Conservation (phyloP, 257 asterid species). For the Nicotiana attenuata region DNA sequence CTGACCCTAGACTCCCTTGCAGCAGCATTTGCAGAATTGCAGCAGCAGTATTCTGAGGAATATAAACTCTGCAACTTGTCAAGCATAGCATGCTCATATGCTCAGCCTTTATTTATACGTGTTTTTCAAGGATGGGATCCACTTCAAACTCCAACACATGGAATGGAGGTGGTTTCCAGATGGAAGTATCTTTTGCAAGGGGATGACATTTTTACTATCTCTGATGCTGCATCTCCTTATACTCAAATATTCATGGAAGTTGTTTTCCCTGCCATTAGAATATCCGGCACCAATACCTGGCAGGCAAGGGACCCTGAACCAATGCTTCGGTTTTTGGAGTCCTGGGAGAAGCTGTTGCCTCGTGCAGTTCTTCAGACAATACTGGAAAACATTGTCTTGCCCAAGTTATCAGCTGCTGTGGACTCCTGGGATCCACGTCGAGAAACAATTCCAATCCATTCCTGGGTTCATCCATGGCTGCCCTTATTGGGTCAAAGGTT, state of each 20-base stretch:
- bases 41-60: conserved; percentile 46
- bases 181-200: conserved; percentile 60
- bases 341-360: conserved; percentile 61
- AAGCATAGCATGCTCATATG: conserved; percentile 69
- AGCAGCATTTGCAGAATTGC: conserved; percentile 51
- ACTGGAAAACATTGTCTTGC: conserved; percentile 42
- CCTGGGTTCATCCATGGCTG: conserved; percentile 76
- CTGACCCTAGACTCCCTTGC: conserved; percentile 63
- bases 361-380: conserved; percentile 43
- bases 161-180: conserved; percentile 35
- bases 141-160: conserved; percentile 60
- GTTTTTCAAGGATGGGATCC: conserved; percentile 76
- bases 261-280: conserved; percentile 67
- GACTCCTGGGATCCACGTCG: conserved; percentile 70
- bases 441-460: conserved; percentile 56
- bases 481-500: conserved; percentile 52
- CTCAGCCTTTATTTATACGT: conserved; percentile 59
- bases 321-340: conserved; percentile 54
- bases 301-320: conserved; percentile 66
- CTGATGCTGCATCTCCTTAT: conserved; percentile 44
- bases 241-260: conserved; percentile 64
- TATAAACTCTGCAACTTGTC: conserved; percentile 65
- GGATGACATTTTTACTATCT: conserved; percentile 25
- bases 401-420: conserved; percentile 57
- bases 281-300: conserved; percentile 62